Evolutionary conservation across 2,329 filamentous ascomycete genomes (phyloP).

Genomic region (Pestalotiopsis sp.): DNA sequence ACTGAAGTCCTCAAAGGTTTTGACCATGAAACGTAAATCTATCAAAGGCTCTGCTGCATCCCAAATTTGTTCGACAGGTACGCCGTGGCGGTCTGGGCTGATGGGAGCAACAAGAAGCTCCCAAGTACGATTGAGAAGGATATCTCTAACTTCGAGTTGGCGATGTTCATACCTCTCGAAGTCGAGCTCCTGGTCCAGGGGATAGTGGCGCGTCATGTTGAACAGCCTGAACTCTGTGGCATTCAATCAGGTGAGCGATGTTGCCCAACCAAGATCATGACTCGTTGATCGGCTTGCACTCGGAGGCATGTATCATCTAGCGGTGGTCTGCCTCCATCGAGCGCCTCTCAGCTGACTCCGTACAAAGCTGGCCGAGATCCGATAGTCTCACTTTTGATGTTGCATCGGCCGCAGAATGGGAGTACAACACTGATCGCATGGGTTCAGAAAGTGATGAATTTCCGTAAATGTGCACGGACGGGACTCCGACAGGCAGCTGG

Average conservation of each 20-base stretch:
- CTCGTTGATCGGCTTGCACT: not conserved
- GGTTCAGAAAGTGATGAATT: not conserved
- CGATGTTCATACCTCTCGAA: constrained; percentile 35
- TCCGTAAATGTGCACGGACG: not conserved
- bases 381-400: not conserved
- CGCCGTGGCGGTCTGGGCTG: constrained; percentile 16
- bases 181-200: constrained; percentile 32
- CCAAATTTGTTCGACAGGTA: not conserved
- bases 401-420: not conserved
- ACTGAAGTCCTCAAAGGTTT: not conserved
- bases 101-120: constrained; percentile 27
- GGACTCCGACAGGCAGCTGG: not conserved
- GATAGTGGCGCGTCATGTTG: constrained; percentile 27
- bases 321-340: not conserved
- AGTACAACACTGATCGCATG: not conserved
- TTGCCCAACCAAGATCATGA: not conserved
- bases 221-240: not conserved
- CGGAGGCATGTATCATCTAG: not conserved
- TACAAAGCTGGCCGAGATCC: not conserved
- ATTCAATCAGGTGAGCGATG: not conserved
- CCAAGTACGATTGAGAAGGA: constrained; percentile 32
- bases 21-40: too few relatives aligned
- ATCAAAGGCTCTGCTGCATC: too few relatives aligned
- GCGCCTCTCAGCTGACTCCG: not conserved
- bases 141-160: constrained; percentile 28